Evolutionary conservation across 441 rosid genomes (phyloP).

Genomic region (Mallotus repandus): DNA sequence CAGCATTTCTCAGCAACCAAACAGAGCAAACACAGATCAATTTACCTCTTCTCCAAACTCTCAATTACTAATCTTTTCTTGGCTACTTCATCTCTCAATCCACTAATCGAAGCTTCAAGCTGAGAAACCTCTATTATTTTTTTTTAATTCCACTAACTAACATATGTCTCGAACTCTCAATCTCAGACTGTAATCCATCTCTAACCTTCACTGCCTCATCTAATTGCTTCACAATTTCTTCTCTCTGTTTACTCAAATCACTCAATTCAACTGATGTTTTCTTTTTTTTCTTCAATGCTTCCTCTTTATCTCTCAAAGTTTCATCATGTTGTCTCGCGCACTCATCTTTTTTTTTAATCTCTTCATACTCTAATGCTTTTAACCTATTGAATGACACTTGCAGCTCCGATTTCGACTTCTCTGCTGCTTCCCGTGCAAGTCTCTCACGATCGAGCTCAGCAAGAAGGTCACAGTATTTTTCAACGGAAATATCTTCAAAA

Average conservation of each 20-base stretch:
- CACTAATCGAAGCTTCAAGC: constrained; percentile 78
- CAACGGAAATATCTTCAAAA: constrained; percentile 43
- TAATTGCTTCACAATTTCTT: constrained; percentile 44
- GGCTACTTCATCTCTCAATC: constrained; percentile 63
- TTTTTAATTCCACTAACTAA: constrained; percentile 92
- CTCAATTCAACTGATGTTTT: constrained; percentile 47
- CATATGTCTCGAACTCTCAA: constrained; percentile 82
- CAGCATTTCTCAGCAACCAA: no score
- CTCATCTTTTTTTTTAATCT: constrained; percentile 78
- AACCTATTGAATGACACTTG: constrained; percentile 52
- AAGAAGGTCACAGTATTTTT: constrained; percentile 53
- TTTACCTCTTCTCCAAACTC: constrained; percentile 46
- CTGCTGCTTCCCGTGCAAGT: constrained; percentile 64
- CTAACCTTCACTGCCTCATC: constrained; percentile 48
- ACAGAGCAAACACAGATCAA: no score
- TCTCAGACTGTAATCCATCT: constrained; percentile 66
- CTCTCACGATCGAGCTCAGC: constrained; percentile 85
- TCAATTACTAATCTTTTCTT: constrained; percentile 50
- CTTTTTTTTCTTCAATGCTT: constrained; percentile 41
- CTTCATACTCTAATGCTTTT: constrained; percentile 76
- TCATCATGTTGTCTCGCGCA: constrained; percentile 53
- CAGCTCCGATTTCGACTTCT: constrained; percentile 68
- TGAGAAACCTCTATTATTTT: constrained; percentile 92
- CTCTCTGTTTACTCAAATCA: constrained; percentile 49
- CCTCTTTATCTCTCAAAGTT: constrained; percentile 57